Percentiles rank a stretch among this genome's conserved stretches.
phyloP scores from a whole-genome alignment of 805 yeast genomes.

The Saturnispora saitoi region DNA sequence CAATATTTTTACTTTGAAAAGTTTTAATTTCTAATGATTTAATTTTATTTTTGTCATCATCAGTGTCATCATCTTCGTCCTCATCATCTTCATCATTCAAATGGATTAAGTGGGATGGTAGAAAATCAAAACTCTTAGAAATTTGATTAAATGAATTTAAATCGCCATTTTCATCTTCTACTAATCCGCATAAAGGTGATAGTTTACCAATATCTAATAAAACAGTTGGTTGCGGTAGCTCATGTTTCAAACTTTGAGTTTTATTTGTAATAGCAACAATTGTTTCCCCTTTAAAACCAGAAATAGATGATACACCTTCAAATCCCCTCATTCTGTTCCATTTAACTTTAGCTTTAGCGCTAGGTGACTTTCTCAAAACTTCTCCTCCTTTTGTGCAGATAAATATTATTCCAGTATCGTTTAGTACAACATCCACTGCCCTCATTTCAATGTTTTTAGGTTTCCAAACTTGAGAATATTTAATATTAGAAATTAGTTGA shows the following conservation, averaged over 20 bases:
- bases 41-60: not conserved
- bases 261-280: slow-evolving; percentile 66
- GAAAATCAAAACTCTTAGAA: not conserved
- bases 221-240: slow-evolving; percentile 39
- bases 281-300: slow-evolving; percentile 33
- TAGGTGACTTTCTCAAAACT: slow-evolving; percentile 39
- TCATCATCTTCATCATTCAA: not conserved
- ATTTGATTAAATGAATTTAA: not conserved
- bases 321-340: slow-evolving; percentile 26
- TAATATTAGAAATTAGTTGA: slow-evolving; percentile 34
- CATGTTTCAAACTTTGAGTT: slow-evolving; percentile 47
- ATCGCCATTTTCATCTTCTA: slow-evolving; percentile 7
- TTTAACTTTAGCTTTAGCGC: slow-evolving; percentile 12
- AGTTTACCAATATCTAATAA: slow-evolving; percentile 44
- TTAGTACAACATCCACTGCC: slow-evolving; percentile 60
- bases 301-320: not conserved
- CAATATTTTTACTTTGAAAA: not conserved
- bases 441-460: slow-evolving; percentile 49
- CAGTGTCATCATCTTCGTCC: not conserved
- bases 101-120: not conserved
- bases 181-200: slow-evolving; percentile 37
- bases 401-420: slow-evolving; percentile 28
- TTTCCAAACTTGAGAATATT: slow-evolving; percentile 48
- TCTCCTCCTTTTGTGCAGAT: slow-evolving; percentile 64
- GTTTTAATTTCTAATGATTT: not conserved